Evolutionary conservation across 2,329 filamentous ascomycete genomes (phyloP).

Genomic region (Clarireedia paspali): DNA sequence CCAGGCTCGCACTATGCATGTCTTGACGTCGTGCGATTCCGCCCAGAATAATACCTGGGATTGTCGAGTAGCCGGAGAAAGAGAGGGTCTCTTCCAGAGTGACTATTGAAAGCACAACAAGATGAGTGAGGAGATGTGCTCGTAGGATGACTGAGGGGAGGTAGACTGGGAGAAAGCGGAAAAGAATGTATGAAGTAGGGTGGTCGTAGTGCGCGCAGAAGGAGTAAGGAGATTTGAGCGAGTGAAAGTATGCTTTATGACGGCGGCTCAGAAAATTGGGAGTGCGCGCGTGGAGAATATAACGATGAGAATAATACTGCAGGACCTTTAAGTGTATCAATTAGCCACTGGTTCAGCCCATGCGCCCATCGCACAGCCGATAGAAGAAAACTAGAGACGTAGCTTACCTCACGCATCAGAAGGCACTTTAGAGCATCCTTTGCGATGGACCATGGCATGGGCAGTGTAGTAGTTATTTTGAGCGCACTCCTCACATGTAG

Average conservation of each 20-base stretch:
- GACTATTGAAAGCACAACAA: constrained; percentile 53
- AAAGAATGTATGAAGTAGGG: constrained; percentile 54
- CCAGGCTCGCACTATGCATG: constrained; percentile 48
- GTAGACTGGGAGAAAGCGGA: constrained; percentile 57
- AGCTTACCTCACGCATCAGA: constrained; percentile 46
- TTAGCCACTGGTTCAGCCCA: background rate
- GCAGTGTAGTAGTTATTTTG: constrained; percentile 49
- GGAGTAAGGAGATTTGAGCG: constrained; percentile 48
- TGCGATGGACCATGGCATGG: constrained; percentile 53
- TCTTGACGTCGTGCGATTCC: constrained; percentile 45
- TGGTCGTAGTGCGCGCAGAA: constrained; percentile 62
- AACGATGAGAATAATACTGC: constrained; percentile 68
- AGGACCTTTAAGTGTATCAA: constrained; percentile 38
- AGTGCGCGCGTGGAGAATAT: constrained; percentile 51
- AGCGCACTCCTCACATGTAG: constrained; percentile 47
- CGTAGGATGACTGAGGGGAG: constrained; percentile 57
- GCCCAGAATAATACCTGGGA: constrained; percentile 43
- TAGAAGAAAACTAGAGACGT: background rate
- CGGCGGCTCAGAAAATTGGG: constrained; percentile 33
- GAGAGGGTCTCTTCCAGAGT: constrained; percentile 60
- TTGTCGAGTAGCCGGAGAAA: constrained; percentile 58
- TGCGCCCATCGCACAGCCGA: too few relatives aligned
- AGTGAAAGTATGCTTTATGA: constrained; percentile 43
- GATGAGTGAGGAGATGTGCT: constrained; percentile 66
- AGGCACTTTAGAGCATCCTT: constrained; percentile 47